Evolutionary conservation across 2,329 filamentous ascomycete genomes (phyloP).

Genomic region (Sphaerulina vaccinii): DNA sequence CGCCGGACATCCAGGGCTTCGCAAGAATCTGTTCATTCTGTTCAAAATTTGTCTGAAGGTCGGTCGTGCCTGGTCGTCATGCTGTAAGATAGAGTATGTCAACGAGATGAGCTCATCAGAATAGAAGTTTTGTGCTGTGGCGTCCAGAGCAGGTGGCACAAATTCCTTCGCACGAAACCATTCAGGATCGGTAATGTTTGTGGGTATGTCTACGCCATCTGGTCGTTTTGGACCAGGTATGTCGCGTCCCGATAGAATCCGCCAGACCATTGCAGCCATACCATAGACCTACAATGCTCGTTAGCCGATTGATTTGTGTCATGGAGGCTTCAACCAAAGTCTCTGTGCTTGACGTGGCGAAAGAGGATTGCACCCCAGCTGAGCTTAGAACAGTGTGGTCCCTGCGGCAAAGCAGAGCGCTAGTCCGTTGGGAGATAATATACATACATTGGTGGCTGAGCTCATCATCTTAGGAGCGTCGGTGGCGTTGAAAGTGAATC

Average conservation of each 20-base stretch:
- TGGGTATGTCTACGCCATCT: background rate
- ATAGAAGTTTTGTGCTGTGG: background rate
- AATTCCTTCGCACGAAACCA: background rate
- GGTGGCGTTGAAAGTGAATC: background rate
- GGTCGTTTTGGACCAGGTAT: background rate
- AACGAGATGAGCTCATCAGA: background rate
- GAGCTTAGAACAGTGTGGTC: too few relatives aligned
- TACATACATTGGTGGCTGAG: constrained; percentile 4
- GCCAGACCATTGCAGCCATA: background rate
- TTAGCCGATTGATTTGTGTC: background rate
- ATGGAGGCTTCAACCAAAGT: background rate
- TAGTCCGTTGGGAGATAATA: background rate
- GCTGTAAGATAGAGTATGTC: background rate
- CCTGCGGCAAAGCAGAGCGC: too few relatives aligned
- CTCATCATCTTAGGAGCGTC: constrained; percentile 1
- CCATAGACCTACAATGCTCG: background rate
- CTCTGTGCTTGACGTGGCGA: too few relatives aligned
- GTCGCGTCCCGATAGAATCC: background rate
- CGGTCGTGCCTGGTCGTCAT: background rate
- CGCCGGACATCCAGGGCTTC: background rate
- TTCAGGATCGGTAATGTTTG: background rate
- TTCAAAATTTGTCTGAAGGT: constrained; percentile 2
- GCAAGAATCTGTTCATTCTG: background rate
- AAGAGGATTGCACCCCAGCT: too few relatives aligned
- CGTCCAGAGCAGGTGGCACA: constrained; percentile 2